Evolutionary conservation across 257 asterid species (phyloP).

Genomic region (Scutellaria minor): DNA sequence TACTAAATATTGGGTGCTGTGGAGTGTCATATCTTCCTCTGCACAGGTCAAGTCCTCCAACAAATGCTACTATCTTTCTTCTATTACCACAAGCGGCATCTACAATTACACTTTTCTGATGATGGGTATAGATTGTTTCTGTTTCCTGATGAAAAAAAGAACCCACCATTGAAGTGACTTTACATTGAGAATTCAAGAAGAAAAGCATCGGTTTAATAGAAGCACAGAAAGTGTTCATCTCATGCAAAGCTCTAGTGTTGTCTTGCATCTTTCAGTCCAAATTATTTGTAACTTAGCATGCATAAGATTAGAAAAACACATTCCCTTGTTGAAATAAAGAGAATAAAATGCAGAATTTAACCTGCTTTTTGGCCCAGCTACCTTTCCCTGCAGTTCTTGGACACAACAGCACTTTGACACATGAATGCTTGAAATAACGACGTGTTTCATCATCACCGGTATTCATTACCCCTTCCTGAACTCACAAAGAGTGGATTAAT

Average conservation of each 20-base stretch:
- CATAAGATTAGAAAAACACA: conserved; percentile 1
- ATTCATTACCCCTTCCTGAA: conserved; percentile 91
- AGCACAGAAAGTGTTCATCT: not conserved
- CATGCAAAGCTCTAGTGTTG: not conserved
- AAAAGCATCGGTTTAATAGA: not conserved
- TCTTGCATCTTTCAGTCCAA: not conserved
- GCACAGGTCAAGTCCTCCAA: conserved; percentile 94
- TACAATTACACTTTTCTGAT: conserved; percentile 86
- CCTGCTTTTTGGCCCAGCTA: conserved; percentile 81
- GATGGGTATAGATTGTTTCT: conserved; percentile 92
- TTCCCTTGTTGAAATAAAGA: not conserved
- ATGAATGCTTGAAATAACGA: conserved; percentile 85
- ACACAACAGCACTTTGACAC: conserved; percentile 81
- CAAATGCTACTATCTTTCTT: conserved; percentile 74
- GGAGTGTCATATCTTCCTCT: conserved; percentile 93
- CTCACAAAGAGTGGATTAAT: conserved; percentile 14
- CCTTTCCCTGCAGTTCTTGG: conserved; percentile 91
- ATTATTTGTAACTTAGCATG: not conserved
- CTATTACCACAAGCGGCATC: conserved; percentile 63
- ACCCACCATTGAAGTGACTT: not conserved
- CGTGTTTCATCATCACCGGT: conserved; percentile 95
- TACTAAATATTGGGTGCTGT: conserved; percentile 64
- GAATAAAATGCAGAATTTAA: conserved; percentile 12
- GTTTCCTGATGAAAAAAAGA: conserved; percentile 65
- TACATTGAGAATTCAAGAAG: not conserved